Evolutionary conservation across 2,329 filamentous ascomycete species (phyloP), one percentile per base, ranked within the genome.

Genomic region (Arthrobotrys entomopaga): DNA sequence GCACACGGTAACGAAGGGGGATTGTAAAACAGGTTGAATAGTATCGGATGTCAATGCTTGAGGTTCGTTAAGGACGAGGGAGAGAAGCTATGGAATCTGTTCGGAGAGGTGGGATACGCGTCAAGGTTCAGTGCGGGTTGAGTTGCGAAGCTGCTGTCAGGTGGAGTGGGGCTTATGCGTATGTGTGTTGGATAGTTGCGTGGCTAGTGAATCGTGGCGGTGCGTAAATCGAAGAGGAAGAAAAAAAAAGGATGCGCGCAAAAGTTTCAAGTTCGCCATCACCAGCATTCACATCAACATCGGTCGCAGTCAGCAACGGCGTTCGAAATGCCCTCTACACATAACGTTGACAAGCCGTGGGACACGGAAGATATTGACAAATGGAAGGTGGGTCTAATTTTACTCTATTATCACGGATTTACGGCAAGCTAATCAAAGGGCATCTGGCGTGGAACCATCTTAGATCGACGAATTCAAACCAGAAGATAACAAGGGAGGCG

Each of bases 311-410:
- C 15, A 48, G 53, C 19, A 15, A 38, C 40, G 15, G 29, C 29
- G 16, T 57, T n/a, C 52, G 43, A 79, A 54, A 93, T 97, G 93
- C 92, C 93, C 76, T 95, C 92, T 29, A 96, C 90, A 77, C 88
- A 97, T 83, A 91, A 97, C 76, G 90, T 87, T 78, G 92, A 96
- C 2, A 97, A 97, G 82, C 91, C 92, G 65, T 96, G 93, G 93
- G 93, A 97, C 80, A 96, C 93, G 66, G 93, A 96, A 76, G 95
- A 97, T 80, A 92, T 98, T 77, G 94, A 98, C 83, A 96, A 97
- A 82, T 98, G 93, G 93, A 94, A 93, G 85, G 89, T 89, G 57
- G 75, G 61, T 15, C 40, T 5, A 20, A 13, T 38, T n/a, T 15
- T 3, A 11, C 20, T 42, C 8, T 15, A 16, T 43, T 22, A 13